Evolutionary conservation across 208 protist genomes (phyloP), one percentile per base, ranked within the genome.

Genomic region (Tritrichomonas musculus): DNA sequence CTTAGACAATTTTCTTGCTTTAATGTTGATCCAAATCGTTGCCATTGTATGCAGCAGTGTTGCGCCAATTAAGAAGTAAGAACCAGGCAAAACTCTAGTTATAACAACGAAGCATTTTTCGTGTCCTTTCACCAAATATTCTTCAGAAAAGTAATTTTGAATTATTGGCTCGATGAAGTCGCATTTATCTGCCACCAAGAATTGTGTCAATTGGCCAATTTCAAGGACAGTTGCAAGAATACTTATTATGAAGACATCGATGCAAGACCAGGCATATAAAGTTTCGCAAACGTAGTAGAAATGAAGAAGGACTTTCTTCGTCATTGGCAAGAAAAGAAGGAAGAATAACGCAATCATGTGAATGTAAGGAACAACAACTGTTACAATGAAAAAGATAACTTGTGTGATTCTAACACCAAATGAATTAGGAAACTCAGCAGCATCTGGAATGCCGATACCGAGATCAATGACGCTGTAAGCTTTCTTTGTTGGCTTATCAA

Each of bases 171-270:
- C 95, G 94, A 97, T 94, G 30, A 47, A 13, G 60, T 95, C 93
- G 94, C 96, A 97, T 33, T 73, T 55, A 77, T 94, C 55, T 30
- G 96, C 97, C n/a, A 98, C 93, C 41, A 98, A 94, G 92, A 98
- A 98, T 27, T 96, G 94, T 0, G 98, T 94, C 92, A 98, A 98
- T 88, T 97, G 97, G 14, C 96, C 95, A 11, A 98, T 93, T 94
- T 98, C 96, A 36, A 98, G 88, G 9, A 98, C 95, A 0, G 97
- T 97, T 25, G 96, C 96, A 36, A 98, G 66, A 92, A 98, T 96
- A n/a, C 96, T 96, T 11, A 98, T 55, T 25, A 98, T 84, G 92
- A 98, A 95, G 0, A 97, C 97, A 88, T 98, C 97, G 2, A 96
- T 93, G 0, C 95, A 96, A 39, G 95, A 96, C 97, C 98, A 98